These are phyloP conservation scores for Chenopodium formosanum DNA, from an alignment of 148 eudicot genomes.

Conservation along the genomic window DNA sequence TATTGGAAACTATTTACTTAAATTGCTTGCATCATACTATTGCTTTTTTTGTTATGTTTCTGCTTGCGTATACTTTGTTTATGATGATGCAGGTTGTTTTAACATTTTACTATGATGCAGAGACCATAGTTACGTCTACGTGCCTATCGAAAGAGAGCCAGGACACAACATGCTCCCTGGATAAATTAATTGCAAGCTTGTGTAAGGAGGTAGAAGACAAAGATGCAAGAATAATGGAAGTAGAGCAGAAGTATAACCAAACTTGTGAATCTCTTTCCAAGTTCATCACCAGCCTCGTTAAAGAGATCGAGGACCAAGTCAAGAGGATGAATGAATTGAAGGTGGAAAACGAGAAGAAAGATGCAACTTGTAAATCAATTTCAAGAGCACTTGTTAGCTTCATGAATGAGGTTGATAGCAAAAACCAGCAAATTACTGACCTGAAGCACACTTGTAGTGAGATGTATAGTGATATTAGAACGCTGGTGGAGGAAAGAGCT, in stretches of 20 bases:
- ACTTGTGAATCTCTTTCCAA: not conserved
- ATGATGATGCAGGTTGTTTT: not conserved
- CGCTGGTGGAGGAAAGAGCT: constrained; percentile 11
- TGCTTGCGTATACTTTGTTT: not conserved
- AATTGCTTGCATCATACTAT: too few species aligned
- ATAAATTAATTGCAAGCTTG: constrained; percentile 12
- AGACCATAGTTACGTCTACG: not conserved
- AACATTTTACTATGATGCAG: not conserved
- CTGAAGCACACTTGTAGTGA: constrained; percentile 8
- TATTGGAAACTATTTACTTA: too few species aligned
- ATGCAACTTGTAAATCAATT: constrained; percentile 7
- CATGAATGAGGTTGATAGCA: constrained; percentile 10
- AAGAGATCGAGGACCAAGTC: constrained; percentile 6
- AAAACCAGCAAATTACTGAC: not conserved
- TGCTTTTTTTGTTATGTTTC: not conserved
- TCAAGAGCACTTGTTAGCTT: constrained; percentile 16
- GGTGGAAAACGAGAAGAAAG: constrained; percentile 11
- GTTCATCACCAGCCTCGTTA: constrained; percentile 10
- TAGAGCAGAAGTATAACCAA: constrained; percentile 4
- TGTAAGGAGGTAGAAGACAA: constrained; percentile 14
- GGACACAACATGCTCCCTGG: not conserved
- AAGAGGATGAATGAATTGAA: constrained; percentile 22
- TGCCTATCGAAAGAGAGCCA: not conserved
- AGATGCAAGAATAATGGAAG: constrained; percentile 5
- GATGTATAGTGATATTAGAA: constrained; percentile 11